Evolutionary conservation across 805 yeast species (phyloP), one percentile per base, ranked within the genome.

Genomic region (Schwanniomyces occidentalis): DNA sequence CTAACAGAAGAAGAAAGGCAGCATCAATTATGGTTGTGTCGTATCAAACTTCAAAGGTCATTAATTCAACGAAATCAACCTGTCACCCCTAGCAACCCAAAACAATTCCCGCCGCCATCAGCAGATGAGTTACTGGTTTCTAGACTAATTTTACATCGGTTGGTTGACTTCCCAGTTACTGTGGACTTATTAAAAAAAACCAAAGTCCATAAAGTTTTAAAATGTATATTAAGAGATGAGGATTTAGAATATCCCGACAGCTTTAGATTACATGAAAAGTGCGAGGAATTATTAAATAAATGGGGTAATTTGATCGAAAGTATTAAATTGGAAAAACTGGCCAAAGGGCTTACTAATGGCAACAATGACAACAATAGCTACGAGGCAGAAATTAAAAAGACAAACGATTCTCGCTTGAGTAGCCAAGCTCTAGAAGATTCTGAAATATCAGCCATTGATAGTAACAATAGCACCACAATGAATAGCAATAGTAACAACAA

Each of bases 161-260:
- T 75, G 15, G 69, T 62, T 16, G 67, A 65, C 12, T 69, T 72
- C 38, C 65, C 73, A 1, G 63, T 75, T 22, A 60, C 50, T 18
- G 51, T 58, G 14, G 69, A 66, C 10, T 48, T 73, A 14, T 57
- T 75, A 38, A 60, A 56, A 31, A 52, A 54, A 15, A 71, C 79
- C 10, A 75, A 73, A 45, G 56, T 75, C 33, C 78, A 75, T 47
- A 75, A 75, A 49, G 79, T 75, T 1, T 49, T 75, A 39, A 72
- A 69, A 48, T 75, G 76, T 36, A 71, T 75, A 14, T 40, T 64
- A 32, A 64, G 63, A 37, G 61, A 64, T 40, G 58, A 57, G 17
- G 56, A 56, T 22, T 56, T 73, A 41, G 69, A 61, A 40, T 63
- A 67, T 39, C 61, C 67, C 9, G 65, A 69, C 24, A 69, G 73